Evolutionary conservation across 805 yeast genomes (phyloP).

Genomic region (Nakazawaea holstii): DNA sequence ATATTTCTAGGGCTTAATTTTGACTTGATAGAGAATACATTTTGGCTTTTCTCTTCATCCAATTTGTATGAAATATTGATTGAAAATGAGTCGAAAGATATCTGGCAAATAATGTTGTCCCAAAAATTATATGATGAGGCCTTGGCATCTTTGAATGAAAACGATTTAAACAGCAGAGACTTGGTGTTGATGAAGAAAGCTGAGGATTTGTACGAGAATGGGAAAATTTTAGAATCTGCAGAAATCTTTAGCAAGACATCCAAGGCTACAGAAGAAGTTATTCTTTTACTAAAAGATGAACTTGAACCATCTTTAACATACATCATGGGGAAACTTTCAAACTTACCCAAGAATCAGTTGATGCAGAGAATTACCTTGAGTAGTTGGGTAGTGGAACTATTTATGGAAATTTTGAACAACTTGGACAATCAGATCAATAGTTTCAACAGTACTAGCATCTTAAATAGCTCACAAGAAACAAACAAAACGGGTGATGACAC

Average conservation of each 20-base stretch:
- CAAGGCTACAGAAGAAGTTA: slow-evolving; percentile 64
- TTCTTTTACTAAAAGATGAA: slow-evolving; percentile 42
- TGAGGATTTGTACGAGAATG: slow-evolving; percentile 30
- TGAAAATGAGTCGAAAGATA: slow-evolving; percentile 61
- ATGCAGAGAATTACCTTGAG: slow-evolving; percentile 51
- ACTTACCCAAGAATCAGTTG: slow-evolving; percentile 21
- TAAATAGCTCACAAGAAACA: slow-evolving; percentile 10
- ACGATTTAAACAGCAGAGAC: slow-evolving; percentile 37
- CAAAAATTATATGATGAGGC: slow-evolving; percentile 62
- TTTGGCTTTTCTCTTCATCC: slow-evolving; percentile 65
- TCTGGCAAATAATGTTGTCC: slow-evolving; percentile 65
- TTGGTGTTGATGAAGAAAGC: slow-evolving; percentile 52
- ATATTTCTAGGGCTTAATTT: slow-evolving; percentile 39
- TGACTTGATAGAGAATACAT: slow-evolving; percentile 51
- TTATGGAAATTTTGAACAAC: slow-evolving; percentile 39
- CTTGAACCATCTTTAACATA: slow-evolving; percentile 41
- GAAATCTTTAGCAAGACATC: slow-evolving; percentile 55
- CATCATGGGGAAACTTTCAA: slow-evolving; percentile 34
- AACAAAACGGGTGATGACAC: slow-evolving; percentile 17
- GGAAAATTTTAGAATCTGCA: slow-evolving; percentile 38
- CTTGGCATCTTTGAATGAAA: slow-evolving; percentile 30
- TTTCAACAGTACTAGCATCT: slow-evolving; percentile 13
- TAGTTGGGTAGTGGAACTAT: slow-evolving; percentile 62
- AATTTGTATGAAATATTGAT: slow-evolving; percentile 69
- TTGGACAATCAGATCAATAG: slow-evolving; percentile 28